Conservation (phyloP, 805 yeast species). For the Wickerhamiella qilinensis region DNA sequence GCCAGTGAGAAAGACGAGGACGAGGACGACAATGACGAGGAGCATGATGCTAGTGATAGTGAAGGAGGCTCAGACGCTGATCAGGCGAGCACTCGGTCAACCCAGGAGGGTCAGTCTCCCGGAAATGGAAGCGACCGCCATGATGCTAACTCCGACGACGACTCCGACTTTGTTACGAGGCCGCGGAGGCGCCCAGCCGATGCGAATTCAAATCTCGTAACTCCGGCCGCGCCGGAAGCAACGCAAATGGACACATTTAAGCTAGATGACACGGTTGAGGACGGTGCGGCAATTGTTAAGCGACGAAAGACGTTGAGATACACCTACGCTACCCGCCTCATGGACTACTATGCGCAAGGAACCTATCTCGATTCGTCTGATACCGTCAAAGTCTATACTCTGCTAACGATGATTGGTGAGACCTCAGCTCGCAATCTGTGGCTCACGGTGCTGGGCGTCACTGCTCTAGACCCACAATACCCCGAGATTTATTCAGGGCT, state of each 20-base stretch:
- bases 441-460: conserved; percentile 79
- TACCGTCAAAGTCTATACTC: conserved; percentile 64
- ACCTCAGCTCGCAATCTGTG: conserved; percentile 54
- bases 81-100: not conserved
- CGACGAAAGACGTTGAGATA: conserved; percentile 8
- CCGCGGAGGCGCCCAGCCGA: conserved; percentile 1
- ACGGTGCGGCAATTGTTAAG: conserved; percentile 12
- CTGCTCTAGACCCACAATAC: conserved; percentile 56
- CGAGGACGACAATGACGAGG: conserved; percentile 10
- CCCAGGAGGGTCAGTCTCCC: not conserved
- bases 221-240: conserved; percentile 2
- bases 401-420: conserved; percentile 70
- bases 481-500: conserved; percentile 56
- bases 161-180: conserved; percentile 1
- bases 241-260: conserved; percentile 10
- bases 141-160: not conserved
- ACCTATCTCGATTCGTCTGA: conserved; percentile 59
- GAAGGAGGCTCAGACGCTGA: not conserved
- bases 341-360: conserved; percentile 72
- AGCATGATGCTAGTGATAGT: conserved; percentile 1
- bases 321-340: conserved; percentile 34
- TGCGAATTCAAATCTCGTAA: not conserved
- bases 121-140: conserved; percentile 10
- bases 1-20: conserved; percentile 15
- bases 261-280: conserved; percentile 16